phyloP scores from a whole-genome alignment of 2,329 filamentous ascomycete genomes.

The Penicillium nordicum region DNA sequence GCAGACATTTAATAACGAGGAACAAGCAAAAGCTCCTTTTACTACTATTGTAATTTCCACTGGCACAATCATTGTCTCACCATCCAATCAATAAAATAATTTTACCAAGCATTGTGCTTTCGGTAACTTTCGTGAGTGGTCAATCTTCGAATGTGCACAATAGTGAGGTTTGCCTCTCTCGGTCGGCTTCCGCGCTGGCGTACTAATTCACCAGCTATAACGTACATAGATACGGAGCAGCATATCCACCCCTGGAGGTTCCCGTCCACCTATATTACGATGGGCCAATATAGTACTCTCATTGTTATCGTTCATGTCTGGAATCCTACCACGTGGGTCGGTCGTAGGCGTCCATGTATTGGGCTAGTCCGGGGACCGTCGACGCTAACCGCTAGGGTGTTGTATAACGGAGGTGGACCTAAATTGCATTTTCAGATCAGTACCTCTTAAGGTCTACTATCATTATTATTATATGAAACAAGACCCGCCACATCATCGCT shows the following conservation, averaged over 20 bases:
- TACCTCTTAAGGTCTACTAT: not conserved
- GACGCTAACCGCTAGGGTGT: not conserved
- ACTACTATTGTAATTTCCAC: not conserved
- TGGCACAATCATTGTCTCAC: not conserved
- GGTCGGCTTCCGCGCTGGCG: not conserved
- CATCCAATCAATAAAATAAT: not conserved
- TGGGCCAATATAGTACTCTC: no score
- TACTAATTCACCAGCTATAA: not conserved
- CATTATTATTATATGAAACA: not conserved
- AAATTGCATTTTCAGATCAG: not conserved
- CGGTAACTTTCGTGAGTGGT: not conserved
- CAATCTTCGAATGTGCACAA: not conserved
- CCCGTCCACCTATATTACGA: no score
- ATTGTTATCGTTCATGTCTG: no score
- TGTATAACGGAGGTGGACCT: not conserved
- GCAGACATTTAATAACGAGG: not conserved
- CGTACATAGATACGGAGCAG: not conserved
- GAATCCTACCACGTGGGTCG: not conserved
- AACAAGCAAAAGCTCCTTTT: not conserved
- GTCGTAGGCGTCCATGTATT: not conserved
- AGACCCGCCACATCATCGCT: not conserved
- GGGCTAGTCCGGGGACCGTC: not conserved
- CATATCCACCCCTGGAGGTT: no score
- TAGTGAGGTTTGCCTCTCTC: not conserved
- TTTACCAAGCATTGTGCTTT: not conserved